Evolutionary conservation across 2,329 filamentous ascomycete genomes (phyloP), one percentile per base, ranked within the genome.

Genomic region (Fusarium setosum): DNA sequence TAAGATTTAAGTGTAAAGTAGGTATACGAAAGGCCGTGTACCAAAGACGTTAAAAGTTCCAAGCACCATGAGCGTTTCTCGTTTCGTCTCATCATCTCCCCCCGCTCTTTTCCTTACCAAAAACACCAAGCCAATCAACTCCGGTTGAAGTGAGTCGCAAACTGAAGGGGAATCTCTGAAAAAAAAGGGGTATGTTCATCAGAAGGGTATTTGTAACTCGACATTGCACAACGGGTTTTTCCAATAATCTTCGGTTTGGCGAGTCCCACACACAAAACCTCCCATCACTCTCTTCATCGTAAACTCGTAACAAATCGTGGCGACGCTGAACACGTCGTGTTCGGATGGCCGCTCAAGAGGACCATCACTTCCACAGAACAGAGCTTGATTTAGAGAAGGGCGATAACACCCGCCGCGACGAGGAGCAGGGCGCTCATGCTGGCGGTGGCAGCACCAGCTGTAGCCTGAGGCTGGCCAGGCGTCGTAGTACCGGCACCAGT

Each of bases 391-490:
- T 77, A 80, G 68, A 80, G 65, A 48, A 80, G 76, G 47, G 75
- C 76, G 32, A 79, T 63, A 59, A 75, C 64, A 56, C 75, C 77
- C 44, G 75, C 78, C 40, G 73, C 77, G 34, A 74, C 70, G 34
- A 80, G 70, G 18, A 80, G 75, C 49, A 79, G 68, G n/a, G 73
- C 72, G 68, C 77, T 80, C 66, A 75, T 72, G 31, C 76, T 71
- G 12, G 74, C 73, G 41, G 72, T 59, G 37, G 75, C 69, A 13
- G 76, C 78, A 47, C 65, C 73, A 59, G 63, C 75, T 21, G 59
- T 72, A 32, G 72, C 61, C 15, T 61, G 59, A 18, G 72, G 55
- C 54, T 68, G 64, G 59, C 54, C 21, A 20, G 69, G 56, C 15
- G 59, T 41, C 12, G 29, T 49, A 42, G 57, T 63, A 50, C 61